Evolutionary conservation across 1,284 basidiomycete genomes (phyloP), one percentile per base, ranked within the genome.

Genomic region (Pyrrhoderma lamaoense): DNA sequence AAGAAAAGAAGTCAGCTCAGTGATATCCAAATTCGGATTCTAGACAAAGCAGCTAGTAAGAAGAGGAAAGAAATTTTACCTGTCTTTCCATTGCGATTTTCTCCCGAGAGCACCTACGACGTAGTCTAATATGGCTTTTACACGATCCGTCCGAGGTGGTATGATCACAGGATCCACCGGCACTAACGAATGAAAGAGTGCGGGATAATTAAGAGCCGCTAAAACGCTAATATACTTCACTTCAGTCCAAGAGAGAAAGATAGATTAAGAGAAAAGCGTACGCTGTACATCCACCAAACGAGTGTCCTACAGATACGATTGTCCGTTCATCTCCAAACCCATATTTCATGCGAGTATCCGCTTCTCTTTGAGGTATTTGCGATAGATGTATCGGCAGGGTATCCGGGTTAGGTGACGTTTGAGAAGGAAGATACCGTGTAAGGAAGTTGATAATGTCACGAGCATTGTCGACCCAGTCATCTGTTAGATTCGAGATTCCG

Each of bases 111-210:
- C 83, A 9, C 75, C 76, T 1, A 61, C 40, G 0, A 71, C 64
- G 18, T 71, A 55, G 7, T 45, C 47, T 18, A 58, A 47, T 13
- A 61, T 52, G 9, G 43, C n/a, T 2, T 40, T 52, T 50, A 45
- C 21, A 50, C 57, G 4, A 43, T 55, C 23, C 37, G 54, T 36
- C 62, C 66, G 60, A 61, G 66, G 43, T 2, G 68, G 67, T 3
- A 70, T 57, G 35, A 91, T 77, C 50, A 89, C 75, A 0, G 94
- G 91, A 63, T 97, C 93, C 22, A 94, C 67, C 8, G 94, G 74
- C 42, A 92, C 71, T 31, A 95, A 67, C 0, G 78, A 76, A 14
- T 80, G 72, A 67, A 93, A 91, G 8, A 94, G 68, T 1, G 70
- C 68, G 0, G 92, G 89, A 49, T 72, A 67, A 9, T 75, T 71